Base-by-base conservation (phyloP, 2,329 filamentous ascomycete genomes). In the Pseudocercospora vitis region DNA sequence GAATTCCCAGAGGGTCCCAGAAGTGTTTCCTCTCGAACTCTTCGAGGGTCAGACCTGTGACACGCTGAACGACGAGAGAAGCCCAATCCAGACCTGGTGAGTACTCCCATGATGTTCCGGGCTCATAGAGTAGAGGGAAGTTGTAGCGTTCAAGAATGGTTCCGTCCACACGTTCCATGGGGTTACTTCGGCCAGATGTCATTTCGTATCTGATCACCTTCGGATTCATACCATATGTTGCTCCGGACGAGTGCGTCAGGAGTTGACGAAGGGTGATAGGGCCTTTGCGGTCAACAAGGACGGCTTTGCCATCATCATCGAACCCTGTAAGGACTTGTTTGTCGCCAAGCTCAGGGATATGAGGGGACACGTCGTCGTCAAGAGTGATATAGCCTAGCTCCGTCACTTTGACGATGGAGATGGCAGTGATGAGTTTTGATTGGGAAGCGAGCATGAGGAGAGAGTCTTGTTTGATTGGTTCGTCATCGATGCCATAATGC, bases 401-500 rank as follows among this genome's bases (percentile, higher is more conserved):
- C 1, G 83, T 78, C 40, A 78, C 75, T 53, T 82, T 78, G n/a
- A 84, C 62, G 1, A 74, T 74, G 2, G 80, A 76, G 48, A 84
- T 74, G 1, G 75, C 74, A 2, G 80, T 75, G 49, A 81, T 56
- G 2, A 84, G 65, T 50, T 77, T 77, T 9, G 73, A 76, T 32
- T 62, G 59, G 4, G 67, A 71, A 16, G 70, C 70, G 2, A 71
- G 63, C 46, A 64, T 60, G 42, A 70, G 59, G 6, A 68, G 49
- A 3, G 64, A 64, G 40, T 71, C 64, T 19, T 66, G 56, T 29
- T 64, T 35, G 24, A 71, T 60, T 1, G 64, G 59, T 3, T 62
- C 52, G n/a, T 62, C 48, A 26, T 61, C 46, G 14, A 50, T 55
- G 24, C 58, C 50, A 12, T 53, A 60, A 16, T 51, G 51, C 29